Conservation (phyloP, 1,284 basidiomycete genomes). For the Puccinia triticina region DNA sequence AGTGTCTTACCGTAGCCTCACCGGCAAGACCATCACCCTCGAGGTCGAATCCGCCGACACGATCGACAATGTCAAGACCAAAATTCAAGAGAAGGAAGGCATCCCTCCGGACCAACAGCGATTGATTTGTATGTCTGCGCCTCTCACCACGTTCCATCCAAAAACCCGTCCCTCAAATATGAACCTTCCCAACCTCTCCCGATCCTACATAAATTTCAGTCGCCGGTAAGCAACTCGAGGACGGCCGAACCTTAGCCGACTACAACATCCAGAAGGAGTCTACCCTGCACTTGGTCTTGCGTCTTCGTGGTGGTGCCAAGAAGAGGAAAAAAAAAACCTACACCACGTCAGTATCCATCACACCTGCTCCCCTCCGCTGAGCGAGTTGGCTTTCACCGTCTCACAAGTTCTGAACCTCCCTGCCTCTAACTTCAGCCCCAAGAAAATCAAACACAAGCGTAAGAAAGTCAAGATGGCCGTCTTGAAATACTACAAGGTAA, state of each 20-base stretch:
- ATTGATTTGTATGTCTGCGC: conserved; percentile 61
- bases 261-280: conserved; percentile 97
- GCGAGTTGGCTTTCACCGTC: background rate
- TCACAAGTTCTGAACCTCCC: background rate
- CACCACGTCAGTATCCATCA: conserved; percentile 33
- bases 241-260: conserved; percentile 64
- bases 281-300: conserved; percentile 92
- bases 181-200: background rate
- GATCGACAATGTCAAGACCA: conserved; percentile 94
- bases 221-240: conserved; percentile 63
- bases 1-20: conserved; percentile 56
- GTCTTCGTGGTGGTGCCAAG: conserved; percentile 70
- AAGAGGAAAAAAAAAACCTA: conserved; percentile 51
- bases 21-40: no score
- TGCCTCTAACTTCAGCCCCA: conserved; percentile 4
- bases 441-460: conserved; percentile 50
- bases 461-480: conserved; percentile 52
- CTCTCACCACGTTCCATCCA: background rate
- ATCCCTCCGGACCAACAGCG: conserved; percentile 96
- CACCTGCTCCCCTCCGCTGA: background rate
- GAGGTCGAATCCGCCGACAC: conserved; percentile 71
- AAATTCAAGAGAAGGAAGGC: conserved; percentile 68
- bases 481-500: conserved; percentile 51
- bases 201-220: no score
- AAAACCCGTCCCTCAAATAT: background rate